phyloP scores from a whole-genome alignment of 257 asterid species.

The Solanum sparsipilum region DNA sequence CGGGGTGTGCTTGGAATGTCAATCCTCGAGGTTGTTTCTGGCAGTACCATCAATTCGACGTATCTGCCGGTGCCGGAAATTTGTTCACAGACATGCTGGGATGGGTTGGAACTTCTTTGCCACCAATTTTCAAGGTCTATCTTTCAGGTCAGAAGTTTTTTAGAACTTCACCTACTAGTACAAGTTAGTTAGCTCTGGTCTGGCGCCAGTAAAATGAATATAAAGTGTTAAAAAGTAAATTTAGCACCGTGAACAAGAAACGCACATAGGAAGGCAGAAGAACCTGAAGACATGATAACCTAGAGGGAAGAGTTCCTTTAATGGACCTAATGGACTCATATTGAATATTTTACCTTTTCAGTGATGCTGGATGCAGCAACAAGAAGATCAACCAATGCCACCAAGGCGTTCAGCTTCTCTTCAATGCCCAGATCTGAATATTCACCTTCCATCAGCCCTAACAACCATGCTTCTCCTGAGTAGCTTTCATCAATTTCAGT shows the following conservation, averaged over 20 bases:
- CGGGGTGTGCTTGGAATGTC: neutral
- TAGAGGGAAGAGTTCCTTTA: neutral
- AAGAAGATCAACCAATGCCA: slow-evolving; percentile 69
- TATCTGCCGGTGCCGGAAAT: neutral
- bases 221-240: neutral
- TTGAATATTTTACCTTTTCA: slow-evolving; percentile 54
- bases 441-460: slow-evolving; percentile 94
- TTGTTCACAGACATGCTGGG: neutral
- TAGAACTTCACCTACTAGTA: neutral
- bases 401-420: slow-evolving; percentile 71
- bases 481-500: slow-evolving; percentile 96
- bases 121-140: neutral
- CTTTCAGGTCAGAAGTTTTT: neutral
- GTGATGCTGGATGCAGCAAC: slow-evolving; percentile 66
- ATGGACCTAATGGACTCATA: neutral
- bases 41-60: neutral
- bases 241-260: neutral
- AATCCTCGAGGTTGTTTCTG: neutral
- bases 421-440: slow-evolving; percentile 84
- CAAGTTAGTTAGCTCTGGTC: neutral
- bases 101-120: neutral
- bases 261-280: neutral
- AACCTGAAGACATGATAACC: neutral
- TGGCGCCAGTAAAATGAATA: neutral
- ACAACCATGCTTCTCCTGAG: slow-evolving; percentile 87